These are phyloP conservation scores for Pseudomonodictys pantanalensis DNA, from an alignment of 495 filamentous ascomycete species.

Conservation along the genomic window DNA sequence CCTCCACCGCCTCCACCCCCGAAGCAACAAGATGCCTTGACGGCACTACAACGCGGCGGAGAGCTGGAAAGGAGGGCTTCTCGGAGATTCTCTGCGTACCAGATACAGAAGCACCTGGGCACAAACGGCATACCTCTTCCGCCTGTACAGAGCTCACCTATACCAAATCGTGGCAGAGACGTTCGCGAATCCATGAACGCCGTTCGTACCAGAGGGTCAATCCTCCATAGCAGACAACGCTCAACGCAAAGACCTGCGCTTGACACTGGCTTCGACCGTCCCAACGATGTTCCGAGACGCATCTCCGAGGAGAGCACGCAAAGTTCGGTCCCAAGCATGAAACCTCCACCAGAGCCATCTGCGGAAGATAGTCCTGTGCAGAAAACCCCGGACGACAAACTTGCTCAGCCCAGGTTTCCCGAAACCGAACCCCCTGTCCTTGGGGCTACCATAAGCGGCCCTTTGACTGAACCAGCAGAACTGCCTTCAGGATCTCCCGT, in stretches of 20 bases:
- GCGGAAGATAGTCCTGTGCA: constrained; percentile 47
- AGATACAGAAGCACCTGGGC: constrained; percentile 90
- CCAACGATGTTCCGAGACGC: constrained; percentile 51
- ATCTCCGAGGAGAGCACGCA: constrained; percentile 61
- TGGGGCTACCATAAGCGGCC: constrained; percentile 31
- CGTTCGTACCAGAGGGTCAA: constrained; percentile 72
- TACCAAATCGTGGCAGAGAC: constrained; percentile 86
- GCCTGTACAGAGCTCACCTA: constrained; percentile 76
- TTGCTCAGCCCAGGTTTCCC: constrained; percentile 44
- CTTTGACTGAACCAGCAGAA: constrained; percentile 24
- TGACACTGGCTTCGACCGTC: constrained; percentile 61
- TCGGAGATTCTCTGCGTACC: constrained; percentile 88
- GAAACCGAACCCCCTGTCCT: constrained; percentile 24
- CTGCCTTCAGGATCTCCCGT: constrained; percentile 17
- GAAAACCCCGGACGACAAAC: constrained; percentile 62
- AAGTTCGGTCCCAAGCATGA: constrained; percentile 43
- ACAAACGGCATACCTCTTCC: constrained; percentile 81
- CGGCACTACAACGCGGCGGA: constrained; percentile 83
- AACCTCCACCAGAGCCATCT: constrained; percentile 34
- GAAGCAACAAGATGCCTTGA: constrained; percentile 85
- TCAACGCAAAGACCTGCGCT: constrained; percentile 50
- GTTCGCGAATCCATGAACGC: constrained; percentile 89
- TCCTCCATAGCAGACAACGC: constrained; percentile 61
- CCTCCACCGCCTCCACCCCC: constrained; percentile 53
- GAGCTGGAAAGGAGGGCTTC: constrained; percentile 93